These are phyloP conservation scores for Aspergillus chevalieri DNA, from an alignment of 2,329 filamentous ascomycete species.

Conservation along the genomic window DNA sequence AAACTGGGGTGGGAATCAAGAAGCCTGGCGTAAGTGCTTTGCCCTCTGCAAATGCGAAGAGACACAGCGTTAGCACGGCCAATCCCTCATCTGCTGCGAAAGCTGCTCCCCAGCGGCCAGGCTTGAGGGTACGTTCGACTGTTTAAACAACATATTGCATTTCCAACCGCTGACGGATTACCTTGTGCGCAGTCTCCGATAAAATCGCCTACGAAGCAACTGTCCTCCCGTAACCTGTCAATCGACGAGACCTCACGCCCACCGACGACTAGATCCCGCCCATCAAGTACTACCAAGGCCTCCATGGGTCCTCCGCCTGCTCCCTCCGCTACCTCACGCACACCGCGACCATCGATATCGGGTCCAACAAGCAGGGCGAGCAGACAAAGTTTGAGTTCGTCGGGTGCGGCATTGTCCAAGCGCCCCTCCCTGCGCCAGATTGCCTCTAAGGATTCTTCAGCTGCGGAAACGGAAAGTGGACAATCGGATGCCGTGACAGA, in stretches of 20 bases:
- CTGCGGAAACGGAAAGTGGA: slow-evolving; percentile 23
- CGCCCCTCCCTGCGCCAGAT: slow-evolving; percentile 29
- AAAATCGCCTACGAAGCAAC: slow-evolving; percentile 73
- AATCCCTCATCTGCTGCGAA: slow-evolving; percentile 66
- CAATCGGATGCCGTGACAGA: slow-evolving; percentile 23
- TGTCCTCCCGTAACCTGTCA: slow-evolving; percentile 40
- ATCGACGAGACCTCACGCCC: slow-evolving; percentile 46
- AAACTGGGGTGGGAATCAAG: slow-evolving; percentile 35
- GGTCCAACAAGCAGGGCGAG: slow-evolving; percentile 28
- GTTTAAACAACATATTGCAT: slow-evolving; percentile 1
- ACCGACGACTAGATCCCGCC: slow-evolving; percentile 50
- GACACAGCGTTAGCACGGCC: slow-evolving; percentile 64
- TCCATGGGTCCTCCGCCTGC: slow-evolving; percentile 62
- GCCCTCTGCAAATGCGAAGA: slow-evolving; percentile 53
- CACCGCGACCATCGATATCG: slow-evolving; percentile 35
- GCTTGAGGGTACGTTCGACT: slow-evolving; percentile 29
- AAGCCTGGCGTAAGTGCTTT: slow-evolving; percentile 36
- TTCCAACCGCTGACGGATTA: slow-evolving; percentile 14
- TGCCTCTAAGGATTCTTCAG: slow-evolving; percentile 17
- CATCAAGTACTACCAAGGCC: slow-evolving; percentile 51
- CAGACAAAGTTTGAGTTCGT: slow-evolving; percentile 22
- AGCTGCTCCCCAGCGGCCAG: slow-evolving; percentile 31
- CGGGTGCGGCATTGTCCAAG: slow-evolving; percentile 21
- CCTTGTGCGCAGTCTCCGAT: slow-evolving; percentile 57
- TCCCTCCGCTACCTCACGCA: slow-evolving; percentile 23